Base-by-base conservation (phyloP, 2,329 filamentous ascomycete species). In the Camillea tinctor region DNA sequence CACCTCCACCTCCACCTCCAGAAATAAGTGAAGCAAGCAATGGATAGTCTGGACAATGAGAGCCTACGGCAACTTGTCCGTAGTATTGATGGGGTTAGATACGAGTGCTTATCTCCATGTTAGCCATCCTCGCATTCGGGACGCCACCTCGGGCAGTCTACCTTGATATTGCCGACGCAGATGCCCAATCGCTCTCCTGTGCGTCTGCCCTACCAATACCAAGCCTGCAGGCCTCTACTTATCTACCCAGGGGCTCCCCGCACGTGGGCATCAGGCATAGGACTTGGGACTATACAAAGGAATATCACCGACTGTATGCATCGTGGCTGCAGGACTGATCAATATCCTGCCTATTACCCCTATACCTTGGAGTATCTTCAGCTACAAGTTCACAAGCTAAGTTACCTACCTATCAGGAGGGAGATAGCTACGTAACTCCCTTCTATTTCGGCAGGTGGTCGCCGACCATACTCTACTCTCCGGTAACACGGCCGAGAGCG, bases 111-210 rank as follows among this genome's bases (percentile, higher is more conserved):
- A 48, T 23, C 21, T 24, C 6, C 20, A 19, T 56, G 19, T 22
- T 56, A 50, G 23, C 48, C 17, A 13, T 26, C 3, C 49, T 58
- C 40, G 48, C 57, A 15, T 36, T 55, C 57, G 57, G 57, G 52
- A 55, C 57, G 57, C 57, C 57, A 58, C 57, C 30, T 58, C 52
- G 26, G 26, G 52, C 21, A 50, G 21, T 15, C 13, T 44, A 44
- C 36, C 57, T 50, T 22, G 13, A 50, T n/a, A 40, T 53, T 53
- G 19, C 30, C 19, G 44, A 49, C 9, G 40, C 19, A 9, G 49
- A 50, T 17, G 24, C 22, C 52, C 57, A 58, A 58, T 55, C 52
- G 48, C 9, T 53, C 19, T 11, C 40, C 48, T 54, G 26, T 22
- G 6, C 15, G 30, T 20, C 30, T 17, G 56, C 51, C 30, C 21